A percentile compares a stretch with the other conserved stretches of the same genome.
Evolutionary conservation across 257 asterid genomes (phyloP).

Genomic region (Przewalskia tangutica): DNA sequence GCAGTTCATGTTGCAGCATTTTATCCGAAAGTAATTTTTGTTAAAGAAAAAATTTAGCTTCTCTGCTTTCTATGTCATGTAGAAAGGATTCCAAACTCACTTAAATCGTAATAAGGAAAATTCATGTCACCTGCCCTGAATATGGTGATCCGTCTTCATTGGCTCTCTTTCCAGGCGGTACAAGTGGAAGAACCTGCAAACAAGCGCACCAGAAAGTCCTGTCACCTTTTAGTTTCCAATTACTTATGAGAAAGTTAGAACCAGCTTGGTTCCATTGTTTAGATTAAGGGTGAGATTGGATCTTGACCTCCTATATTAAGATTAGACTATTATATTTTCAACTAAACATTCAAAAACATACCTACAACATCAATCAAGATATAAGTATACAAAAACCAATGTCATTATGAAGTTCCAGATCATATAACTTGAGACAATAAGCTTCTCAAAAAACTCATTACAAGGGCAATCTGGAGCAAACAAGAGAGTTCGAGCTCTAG

Average conservation of each 20-base stretch:
- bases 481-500: not conserved
- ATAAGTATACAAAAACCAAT: not conserved
- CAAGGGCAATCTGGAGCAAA: not conserved
- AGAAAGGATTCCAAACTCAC: not conserved
- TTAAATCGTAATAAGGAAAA: not conserved
- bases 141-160: conserved; percentile 93
- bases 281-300: not conserved
- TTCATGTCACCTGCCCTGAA: conserved; percentile 71
- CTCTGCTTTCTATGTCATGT: not conserved
- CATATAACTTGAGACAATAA: not conserved
- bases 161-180: conserved; percentile 91
- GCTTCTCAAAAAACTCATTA: not conserved
- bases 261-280: not conserved
- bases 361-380: not conserved
- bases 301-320: not conserved
- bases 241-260: not conserved
- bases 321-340: not conserved
- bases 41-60: not conserved
- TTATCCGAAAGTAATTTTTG: not conserved
- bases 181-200: conserved; percentile 95
- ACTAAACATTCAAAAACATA: not conserved
- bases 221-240: not conserved
- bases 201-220: not conserved
- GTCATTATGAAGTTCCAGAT: not conserved
- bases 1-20: not conserved